A percentile compares a stretch with the other conserved stretches of the same genome.
Evolutionary conservation across 306 rosid species (phyloP).

Genomic region (Notholithocarpus densiflorus): DNA sequence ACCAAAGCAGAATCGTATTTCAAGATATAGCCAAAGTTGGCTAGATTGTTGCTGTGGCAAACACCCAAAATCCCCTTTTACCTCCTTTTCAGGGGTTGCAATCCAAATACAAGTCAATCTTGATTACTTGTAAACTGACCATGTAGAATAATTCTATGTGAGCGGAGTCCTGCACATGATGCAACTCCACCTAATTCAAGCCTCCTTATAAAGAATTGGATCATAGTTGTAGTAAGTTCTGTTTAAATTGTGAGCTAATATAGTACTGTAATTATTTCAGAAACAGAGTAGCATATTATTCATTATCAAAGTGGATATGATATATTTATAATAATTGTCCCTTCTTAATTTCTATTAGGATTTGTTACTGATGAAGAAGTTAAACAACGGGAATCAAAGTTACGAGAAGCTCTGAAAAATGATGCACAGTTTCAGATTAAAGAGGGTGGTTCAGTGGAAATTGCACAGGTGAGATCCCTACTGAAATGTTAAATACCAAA

Average conservation of each 20-base stretch:
- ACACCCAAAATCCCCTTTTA: too few species aligned
- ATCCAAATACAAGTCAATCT: too few species aligned
- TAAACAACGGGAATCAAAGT: constrained; percentile 55
- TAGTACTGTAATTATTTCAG: not conserved
- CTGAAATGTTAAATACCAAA: constrained; percentile 25
- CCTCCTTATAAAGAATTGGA: not conserved
- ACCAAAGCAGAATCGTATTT: too few species aligned
- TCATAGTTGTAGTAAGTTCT: not conserved
- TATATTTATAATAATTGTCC: not conserved
- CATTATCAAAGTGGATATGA: constrained; percentile 1
- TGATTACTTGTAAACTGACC: too few species aligned
- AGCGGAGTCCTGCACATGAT: too few species aligned
- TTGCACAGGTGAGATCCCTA: constrained; percentile 68
- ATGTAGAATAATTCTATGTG: too few species aligned
- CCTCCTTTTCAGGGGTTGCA: too few species aligned
- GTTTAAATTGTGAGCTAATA: not conserved
- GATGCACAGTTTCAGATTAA: constrained; percentile 60
- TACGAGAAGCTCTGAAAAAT: constrained; percentile 55
- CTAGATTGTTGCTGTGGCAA: too few species aligned
- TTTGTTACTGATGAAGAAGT: constrained; percentile 71
- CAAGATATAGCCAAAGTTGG: too few species aligned
- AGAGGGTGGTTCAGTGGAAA: constrained; percentile 57
- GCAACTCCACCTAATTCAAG: too few species aligned
- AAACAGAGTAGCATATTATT: constrained; percentile 1
- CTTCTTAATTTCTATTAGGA: constrained; percentile 41